Evolutionary conservation across 1,139 yeast genomes (phyloP), one percentile per base, ranked within the genome.

Genomic region (Zhuliangozyma blackwelliae): DNA sequence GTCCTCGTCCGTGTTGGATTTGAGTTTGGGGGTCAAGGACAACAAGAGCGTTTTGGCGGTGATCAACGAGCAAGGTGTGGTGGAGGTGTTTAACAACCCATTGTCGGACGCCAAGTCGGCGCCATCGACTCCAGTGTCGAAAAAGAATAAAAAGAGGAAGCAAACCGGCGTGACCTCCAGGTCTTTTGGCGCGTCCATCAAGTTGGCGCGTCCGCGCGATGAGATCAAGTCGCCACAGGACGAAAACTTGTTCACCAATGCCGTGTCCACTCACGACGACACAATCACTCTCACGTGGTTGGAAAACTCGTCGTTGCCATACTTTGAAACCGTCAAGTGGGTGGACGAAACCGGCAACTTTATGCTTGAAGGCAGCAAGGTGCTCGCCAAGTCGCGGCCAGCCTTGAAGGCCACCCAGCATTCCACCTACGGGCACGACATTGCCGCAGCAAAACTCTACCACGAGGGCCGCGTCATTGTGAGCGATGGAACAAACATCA

Each of bases 361-460:
- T n/a, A 19, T 35, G 21, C 43, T 69, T 9, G 44, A 44, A 0
- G 49, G 55, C 11, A 59, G 60, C 22, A 47, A 57, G 8, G 51
- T 59, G 6, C 41, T 80, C 1, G 50, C 46, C 27, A 77, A 77
- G 53, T 54, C 70, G 16, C 69, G 65, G 45, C 65, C 62, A 34
- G 61, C 51, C 38, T 38, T 61, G 27, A 63, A 59, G 37, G 45
- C 60, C 2, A 51, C 65, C 8, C 63, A 67, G 21, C 73, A 71
- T 46, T 71, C 70, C 44, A 52, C 73, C 1, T 65, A 68, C 40
- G 88, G 87, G 5, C 78, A 75, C 41, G 96, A 87, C 61, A 55
- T 77, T 3, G 89, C 96, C 2, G 81, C 95, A 0, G 72, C 83
- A 1, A 72, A 66, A 33, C 71, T 65, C 23, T 92, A 89, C 56